A percentile compares a stretch with the other conserved stretches of the same genome.
Evolutionary conservation across 305 asterid species (phyloP).

Genomic region (Ilex paraguariensis): DNA sequence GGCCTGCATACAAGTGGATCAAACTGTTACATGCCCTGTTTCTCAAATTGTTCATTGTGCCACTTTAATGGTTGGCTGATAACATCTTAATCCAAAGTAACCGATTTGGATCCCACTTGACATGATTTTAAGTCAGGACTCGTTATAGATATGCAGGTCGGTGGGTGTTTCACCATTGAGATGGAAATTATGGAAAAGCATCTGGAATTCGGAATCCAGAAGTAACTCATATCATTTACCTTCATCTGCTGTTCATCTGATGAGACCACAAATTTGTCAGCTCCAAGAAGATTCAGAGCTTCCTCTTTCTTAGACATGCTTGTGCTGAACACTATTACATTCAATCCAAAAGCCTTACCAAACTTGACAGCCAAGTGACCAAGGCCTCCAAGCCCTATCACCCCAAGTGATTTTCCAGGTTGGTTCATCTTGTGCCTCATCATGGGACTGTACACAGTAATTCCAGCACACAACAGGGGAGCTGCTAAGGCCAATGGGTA

Average conservation of each 20-base stretch:
- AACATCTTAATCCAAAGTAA: no score
- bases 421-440: conserved; percentile 77
- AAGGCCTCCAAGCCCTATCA: conserved; percentile 89
- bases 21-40: not conserved
- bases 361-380: conserved; percentile 96
- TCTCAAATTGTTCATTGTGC: not conserved
- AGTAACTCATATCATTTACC: conserved; percentile 26
- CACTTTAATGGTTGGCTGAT: not conserved
- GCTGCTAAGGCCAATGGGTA: conserved; percentile 76
- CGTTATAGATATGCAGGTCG: no score
- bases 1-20: conserved; percentile 40
- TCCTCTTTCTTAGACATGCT: conserved; percentile 75
- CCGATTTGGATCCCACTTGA: no score
- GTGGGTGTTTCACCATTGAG: no score
- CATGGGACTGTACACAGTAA: conserved; percentile 87
- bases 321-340: conserved; percentile 86
- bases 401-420: conserved; percentile 83
- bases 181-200: no score
- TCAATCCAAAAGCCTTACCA: conserved; percentile 92
- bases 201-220: no score
- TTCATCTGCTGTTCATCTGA: conserved; percentile 67
- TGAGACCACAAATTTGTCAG: conserved; percentile 74
- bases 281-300: conserved; percentile 66
- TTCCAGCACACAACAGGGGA: conserved; percentile 92
- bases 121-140: no score